phyloP scores from a whole-genome alignment of 75 land plant species.

The Selaginella tamariscina region DNA sequence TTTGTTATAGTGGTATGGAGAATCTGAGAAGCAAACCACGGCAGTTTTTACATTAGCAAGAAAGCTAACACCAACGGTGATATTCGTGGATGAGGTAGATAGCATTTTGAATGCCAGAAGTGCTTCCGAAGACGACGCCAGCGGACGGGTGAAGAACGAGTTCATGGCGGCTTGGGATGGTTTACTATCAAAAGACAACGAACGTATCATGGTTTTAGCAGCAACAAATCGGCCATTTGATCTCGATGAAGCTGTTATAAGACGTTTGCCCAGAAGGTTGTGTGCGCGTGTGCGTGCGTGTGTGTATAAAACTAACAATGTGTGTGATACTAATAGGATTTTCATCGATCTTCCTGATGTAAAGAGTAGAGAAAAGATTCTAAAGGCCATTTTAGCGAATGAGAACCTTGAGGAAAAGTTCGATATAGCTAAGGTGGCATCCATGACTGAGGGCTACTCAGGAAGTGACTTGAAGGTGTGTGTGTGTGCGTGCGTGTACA shows the following conservation, averaged over 20 bases:
- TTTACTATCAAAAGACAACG: constrained; percentile 49
- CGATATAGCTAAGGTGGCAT: constrained; percentile 55
- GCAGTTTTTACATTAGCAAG: constrained; percentile 76
- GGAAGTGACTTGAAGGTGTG: constrained; percentile 86
- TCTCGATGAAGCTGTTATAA: constrained; percentile 79
- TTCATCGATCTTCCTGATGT: constrained; percentile 66
- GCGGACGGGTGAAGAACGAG: constrained; percentile 87
- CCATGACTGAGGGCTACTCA: constrained; percentile 72
- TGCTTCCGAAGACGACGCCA: constrained; percentile 78
- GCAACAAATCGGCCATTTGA: too few species aligned
- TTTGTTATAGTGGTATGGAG: constrained; percentile 64
- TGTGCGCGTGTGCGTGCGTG: too few species aligned
- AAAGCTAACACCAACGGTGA: constrained; percentile 82
- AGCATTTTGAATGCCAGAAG: constrained; percentile 55
- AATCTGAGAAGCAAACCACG: constrained; percentile 78
- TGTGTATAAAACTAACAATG: too few species aligned
- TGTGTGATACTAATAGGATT: constrained; percentile 34
- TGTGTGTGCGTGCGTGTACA: background rate
- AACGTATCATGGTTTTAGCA: too few species aligned
- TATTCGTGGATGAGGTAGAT: constrained; percentile 71
- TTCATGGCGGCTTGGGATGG: too few species aligned
- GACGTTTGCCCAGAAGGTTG: constrained; percentile 87
- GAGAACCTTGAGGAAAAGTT: constrained; percentile 49
- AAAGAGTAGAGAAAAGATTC: constrained; percentile 54
- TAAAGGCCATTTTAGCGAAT: constrained; percentile 56